phyloP scores from a whole-genome alignment of 2,329 filamentous ascomycete genomes.

The Septoria petroselini region DNA sequence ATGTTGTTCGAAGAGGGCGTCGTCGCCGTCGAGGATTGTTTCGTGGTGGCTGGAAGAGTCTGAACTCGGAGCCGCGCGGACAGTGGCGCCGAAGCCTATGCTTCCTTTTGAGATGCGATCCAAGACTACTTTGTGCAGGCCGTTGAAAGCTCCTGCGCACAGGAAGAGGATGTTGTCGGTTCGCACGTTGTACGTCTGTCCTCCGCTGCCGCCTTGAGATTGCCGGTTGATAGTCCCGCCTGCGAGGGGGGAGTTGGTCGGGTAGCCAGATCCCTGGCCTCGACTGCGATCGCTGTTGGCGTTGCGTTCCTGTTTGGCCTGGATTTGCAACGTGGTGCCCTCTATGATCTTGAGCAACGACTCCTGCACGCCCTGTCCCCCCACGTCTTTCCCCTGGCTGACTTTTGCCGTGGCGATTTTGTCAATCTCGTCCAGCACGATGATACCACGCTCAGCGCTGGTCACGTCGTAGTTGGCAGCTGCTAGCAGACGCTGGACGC shows the following conservation, averaged over 20 bases:
- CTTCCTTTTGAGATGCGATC: constrained; percentile 81
- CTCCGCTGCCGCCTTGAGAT: constrained; percentile 41
- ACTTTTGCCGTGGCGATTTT: constrained; percentile 91
- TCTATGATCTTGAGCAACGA: constrained; percentile 94
- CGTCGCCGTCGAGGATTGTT: constrained; percentile 58
- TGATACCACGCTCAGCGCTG: constrained; percentile 83
- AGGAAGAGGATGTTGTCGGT: constrained; percentile 98
- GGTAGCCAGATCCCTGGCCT: constrained; percentile 29
- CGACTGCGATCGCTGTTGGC: constrained; percentile 19
- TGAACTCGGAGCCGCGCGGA: constrained; percentile 52
- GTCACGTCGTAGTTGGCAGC: constrained; percentile 86
- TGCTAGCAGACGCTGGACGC: constrained; percentile 83
- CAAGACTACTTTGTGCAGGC: constrained; percentile 80
- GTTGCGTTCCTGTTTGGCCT: constrained; percentile 72
- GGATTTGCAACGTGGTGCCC: constrained; percentile 87
- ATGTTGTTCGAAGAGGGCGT: constrained; percentile 48
- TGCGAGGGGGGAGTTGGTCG: constrained; percentile 40
- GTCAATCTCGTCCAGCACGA: constrained; percentile 95
- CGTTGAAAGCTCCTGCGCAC: constrained; percentile 92
- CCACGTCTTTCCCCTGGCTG: constrained; percentile 85
- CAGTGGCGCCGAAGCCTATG: constrained; percentile 86
- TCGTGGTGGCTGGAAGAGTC: constrained; percentile 49
- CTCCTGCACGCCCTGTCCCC: constrained; percentile 94
- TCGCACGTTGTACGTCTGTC: constrained; percentile 68
- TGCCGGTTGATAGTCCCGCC: constrained; percentile 36